These are phyloP conservation scores for Solanum rostratum DNA, from an alignment of 257 asterid species.

Conservation along the genomic window DNA sequence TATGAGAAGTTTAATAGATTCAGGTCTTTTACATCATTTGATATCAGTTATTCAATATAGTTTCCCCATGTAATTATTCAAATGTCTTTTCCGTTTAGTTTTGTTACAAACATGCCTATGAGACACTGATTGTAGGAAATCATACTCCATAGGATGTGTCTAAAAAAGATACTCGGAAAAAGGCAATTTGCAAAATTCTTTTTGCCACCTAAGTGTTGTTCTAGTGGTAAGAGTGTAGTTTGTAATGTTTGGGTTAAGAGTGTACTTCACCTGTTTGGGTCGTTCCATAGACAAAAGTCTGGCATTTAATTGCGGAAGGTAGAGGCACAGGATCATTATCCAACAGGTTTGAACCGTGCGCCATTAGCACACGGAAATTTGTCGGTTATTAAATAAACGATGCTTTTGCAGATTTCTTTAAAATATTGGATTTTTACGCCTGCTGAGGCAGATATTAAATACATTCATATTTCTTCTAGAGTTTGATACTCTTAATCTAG, in stretches of 20 bases:
- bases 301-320: background rate
- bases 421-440: background rate
- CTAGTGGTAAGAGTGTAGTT: background rate
- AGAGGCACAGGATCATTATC: background rate
- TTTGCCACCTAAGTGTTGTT: background rate
- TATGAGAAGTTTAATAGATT: background rate
- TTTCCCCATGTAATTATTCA: background rate
- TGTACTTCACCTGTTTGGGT: background rate
- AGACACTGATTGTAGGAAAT: background rate
- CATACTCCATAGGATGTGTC: background rate
- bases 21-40: background rate
- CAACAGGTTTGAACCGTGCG: background rate
- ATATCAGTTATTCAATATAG: background rate
- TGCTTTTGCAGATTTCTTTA: background rate
- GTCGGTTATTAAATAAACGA: background rate
- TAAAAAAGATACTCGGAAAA: background rate
- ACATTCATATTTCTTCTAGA: background rate
- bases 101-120: background rate
- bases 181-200: background rate
- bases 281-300: background rate
- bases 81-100: background rate
- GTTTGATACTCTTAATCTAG: background rate
- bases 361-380: background rate
- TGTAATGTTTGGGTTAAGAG: background rate
- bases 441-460: background rate